Evolutionary conservation across 176 grass and related monocot genomes (phyloP), one percentile per base, ranked within the genome.

Genomic region (Canna indica): DNA sequence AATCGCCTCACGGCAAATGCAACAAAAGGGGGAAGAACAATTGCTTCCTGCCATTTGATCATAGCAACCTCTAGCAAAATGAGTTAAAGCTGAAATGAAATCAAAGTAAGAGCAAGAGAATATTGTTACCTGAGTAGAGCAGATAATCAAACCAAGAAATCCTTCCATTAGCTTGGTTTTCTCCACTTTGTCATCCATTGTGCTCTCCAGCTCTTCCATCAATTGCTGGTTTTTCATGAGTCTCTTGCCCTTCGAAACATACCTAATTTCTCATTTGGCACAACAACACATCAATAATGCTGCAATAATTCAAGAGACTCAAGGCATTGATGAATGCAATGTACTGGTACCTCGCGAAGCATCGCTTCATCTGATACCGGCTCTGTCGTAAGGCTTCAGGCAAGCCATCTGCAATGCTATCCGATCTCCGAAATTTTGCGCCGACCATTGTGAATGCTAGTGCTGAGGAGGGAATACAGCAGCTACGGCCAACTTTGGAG

Each of bases 311-410:
- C 27, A 62, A 14, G 59, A 62, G 15, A 33, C 18, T 6, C 2
- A 6, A 7, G n/a, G n/a, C 13, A 17, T 3, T 38, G 8, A 5
- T 9, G 25, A 24, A 24, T 12, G 17, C 8, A 36, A 30, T 67
- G 1, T 7, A 39, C 9, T 60, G 6, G n/a, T 44, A 73, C 71
- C 71, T 82, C 41, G 88, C 73, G 57, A 99, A 99, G 78, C 88
- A 92, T 44, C 75, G 79, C 75, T 99, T 99, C 94, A 99, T 99
- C 80, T 93, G 89, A 66, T 99, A 99, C 45, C 94, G 84, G 70
- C 84, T 93, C 73, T 93, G 84, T 32, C 48, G 75, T 17, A 99
- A 71, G 0, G 94, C 89, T 3, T 92, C 86, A 0, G 94, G 94
- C 94, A 99, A 87, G 77, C 34, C 73, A 2, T 99, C 94, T 9